Conservation (phyloP, 306 rosid genomes). For the Glycine soja region DNA sequence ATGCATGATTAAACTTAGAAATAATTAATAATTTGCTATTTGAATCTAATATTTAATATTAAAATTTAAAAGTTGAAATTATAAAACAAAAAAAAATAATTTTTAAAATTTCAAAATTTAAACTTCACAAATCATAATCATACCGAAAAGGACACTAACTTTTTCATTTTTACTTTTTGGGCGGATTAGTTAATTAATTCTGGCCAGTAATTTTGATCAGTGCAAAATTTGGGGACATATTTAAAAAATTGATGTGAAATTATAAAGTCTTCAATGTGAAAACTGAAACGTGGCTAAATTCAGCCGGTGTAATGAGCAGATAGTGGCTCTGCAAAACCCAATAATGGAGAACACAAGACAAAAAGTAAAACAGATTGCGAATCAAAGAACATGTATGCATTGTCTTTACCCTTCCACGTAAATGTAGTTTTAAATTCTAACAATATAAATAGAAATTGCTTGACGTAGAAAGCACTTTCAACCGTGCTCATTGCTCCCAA, state of each 20-base stretch:
- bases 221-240: slow-evolving; percentile 7
- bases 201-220: slow-evolving; percentile 4
- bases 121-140: too few species aligned
- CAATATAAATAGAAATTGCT: background rate
- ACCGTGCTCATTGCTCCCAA: slow-evolving; percentile 20
- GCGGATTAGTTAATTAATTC: background rate
- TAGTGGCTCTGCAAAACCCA: slow-evolving; percentile 39
- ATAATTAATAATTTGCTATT: too few species aligned
- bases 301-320: background rate
- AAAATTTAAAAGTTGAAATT: too few species aligned
- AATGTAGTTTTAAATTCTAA: slow-evolving; percentile 17
- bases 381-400: slow-evolving; percentile 1
- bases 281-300: slow-evolving; percentile 41
- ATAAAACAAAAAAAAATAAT: too few species aligned
- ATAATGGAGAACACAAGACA: slow-evolving; percentile 49
- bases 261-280: slow-evolving; percentile 6
- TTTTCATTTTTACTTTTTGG: slow-evolving; percentile 10
- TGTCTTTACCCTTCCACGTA: background rate
- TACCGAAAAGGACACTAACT: background rate
- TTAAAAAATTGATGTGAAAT: background rate
- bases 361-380: slow-evolving; percentile 32
- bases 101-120: too few species aligned
- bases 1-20: too few species aligned
- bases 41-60: too few species aligned
- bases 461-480: slow-evolving; percentile 47